Conservation (phyloP, 1,284 basidiomycete genomes). For the Rhodotorula sp. region DNA sequence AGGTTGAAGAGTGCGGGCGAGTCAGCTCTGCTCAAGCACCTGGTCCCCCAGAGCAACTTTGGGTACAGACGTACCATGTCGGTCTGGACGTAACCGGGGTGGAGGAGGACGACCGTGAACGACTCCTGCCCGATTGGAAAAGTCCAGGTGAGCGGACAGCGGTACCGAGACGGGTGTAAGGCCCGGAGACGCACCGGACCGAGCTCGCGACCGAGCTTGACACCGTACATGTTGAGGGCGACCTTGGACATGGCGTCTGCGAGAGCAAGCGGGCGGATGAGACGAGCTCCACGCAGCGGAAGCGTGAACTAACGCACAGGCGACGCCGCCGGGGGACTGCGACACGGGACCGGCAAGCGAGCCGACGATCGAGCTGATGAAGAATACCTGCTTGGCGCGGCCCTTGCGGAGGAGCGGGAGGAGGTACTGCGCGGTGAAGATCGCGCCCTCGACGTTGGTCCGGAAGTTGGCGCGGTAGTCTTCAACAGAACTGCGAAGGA, state of each 20-base stretch:
- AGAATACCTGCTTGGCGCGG: constrained; percentile 28
- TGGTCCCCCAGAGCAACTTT: too few relatives aligned
- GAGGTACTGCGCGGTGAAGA: constrained; percentile 19
- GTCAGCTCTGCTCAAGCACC: too few relatives aligned
- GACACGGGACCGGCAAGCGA: constrained; percentile 10
- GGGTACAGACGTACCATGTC: background rate
- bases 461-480: constrained; percentile 25
- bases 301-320: constrained; percentile 7
- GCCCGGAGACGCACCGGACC: constrained; percentile 3
- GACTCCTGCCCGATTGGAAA: background rate
- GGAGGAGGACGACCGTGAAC: constrained; percentile 20
- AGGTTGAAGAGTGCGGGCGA: background rate
- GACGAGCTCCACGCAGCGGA: background rate
- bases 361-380: constrained; percentile 15
- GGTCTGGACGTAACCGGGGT: constrained; percentile 29
- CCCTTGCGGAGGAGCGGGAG: constrained; percentile 25
- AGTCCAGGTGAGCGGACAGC: background rate
- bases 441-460: constrained; percentile 34
- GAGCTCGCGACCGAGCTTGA: constrained; percentile 34
- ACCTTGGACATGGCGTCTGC: constrained; percentile 33
- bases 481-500: constrained; percentile 3
- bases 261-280: background rate
- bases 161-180: background rate
- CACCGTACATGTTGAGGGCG: constrained; percentile 34
- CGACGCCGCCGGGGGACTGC: constrained; percentile 2